Evolutionary conservation across 2,329 filamentous ascomycete species (phyloP).

Genomic region (Arthrobotrys entomopaga): DNA sequence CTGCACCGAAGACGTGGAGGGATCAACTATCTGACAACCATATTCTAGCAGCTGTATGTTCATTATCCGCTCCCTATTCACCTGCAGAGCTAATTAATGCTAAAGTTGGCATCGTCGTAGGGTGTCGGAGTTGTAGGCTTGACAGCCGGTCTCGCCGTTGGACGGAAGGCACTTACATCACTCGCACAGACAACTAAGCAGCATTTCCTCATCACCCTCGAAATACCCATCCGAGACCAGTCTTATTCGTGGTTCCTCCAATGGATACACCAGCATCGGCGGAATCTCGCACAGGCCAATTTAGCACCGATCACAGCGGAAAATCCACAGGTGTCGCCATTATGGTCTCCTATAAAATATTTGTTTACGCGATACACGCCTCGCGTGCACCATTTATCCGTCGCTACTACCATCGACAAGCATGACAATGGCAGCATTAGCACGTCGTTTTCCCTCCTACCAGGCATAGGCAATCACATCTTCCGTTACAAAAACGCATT

Average conservation of each 20-base stretch:
- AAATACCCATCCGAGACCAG: slow-evolving; percentile 92
- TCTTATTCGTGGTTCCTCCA: slow-evolving; percentile 94
- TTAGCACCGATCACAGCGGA: slow-evolving; percentile 59
- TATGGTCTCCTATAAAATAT: slow-evolving; percentile 68
- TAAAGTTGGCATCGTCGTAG: slow-evolving; percentile 67
- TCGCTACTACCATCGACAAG: slow-evolving; percentile 72
- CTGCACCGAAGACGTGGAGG: slow-evolving; percentile 40
- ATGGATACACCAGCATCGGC: slow-evolving; percentile 88
- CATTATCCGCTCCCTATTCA: neutral
- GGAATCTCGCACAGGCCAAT: slow-evolving; percentile 64
- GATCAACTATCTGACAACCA: slow-evolving; percentile 43
- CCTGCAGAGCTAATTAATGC: slow-evolving; percentile 52
- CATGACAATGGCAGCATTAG: slow-evolving; percentile 74
- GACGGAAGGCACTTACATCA: slow-evolving; percentile 78
- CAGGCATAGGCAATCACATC: slow-evolving; percentile 88
- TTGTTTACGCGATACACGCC: slow-evolving; percentile 67
- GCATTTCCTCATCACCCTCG: slow-evolving; percentile 90
- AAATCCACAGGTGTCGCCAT: slow-evolving; percentile 66
- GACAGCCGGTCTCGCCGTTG: slow-evolving; percentile 81
- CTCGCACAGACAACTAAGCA: slow-evolving; percentile 79
- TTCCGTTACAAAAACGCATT: slow-evolving; percentile 87
- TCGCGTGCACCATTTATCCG: slow-evolving; percentile 72
- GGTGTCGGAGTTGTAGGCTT: slow-evolving; percentile 92
- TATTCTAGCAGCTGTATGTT: slow-evolving; percentile 42
- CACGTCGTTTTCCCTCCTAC: slow-evolving; percentile 87